A percentile compares a stretch with the other conserved stretches of the same genome.
Conservation (phyloP, 2,329 filamentous ascomycete genomes). For the Neophaeococcomyces mojaviensis region DNA sequence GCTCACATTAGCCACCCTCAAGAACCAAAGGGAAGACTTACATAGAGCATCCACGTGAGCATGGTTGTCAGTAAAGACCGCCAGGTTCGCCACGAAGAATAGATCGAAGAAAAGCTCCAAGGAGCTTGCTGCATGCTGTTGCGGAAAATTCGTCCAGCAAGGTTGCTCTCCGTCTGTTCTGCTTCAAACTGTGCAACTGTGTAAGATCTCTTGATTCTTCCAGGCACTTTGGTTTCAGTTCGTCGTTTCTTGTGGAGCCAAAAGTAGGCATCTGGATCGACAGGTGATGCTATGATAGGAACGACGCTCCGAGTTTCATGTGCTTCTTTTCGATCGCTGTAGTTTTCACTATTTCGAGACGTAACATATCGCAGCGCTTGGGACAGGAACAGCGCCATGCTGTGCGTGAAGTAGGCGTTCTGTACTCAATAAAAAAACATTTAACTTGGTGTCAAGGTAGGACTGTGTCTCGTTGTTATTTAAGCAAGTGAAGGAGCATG, state of each 20-base stretch:
- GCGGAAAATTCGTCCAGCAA: background rate
- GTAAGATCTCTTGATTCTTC: background rate
- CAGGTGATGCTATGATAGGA: background rate
- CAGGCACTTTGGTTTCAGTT: background rate
- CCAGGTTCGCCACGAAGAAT: conserved; percentile 57
- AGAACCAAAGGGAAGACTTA: conserved; percentile 6
- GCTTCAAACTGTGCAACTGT: background rate
- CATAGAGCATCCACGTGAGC: conserved; percentile 41
- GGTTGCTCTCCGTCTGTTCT: background rate
- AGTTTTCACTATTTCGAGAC: too few species aligned
- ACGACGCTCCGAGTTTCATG: too few species aligned
- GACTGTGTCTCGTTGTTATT: too few species aligned
- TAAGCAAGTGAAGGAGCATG: too few species aligned
- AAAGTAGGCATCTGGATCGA: background rate
- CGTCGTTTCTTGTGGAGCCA: background rate
- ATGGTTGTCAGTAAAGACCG: conserved; percentile 51
- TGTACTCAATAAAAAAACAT: too few species aligned
- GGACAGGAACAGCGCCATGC: too few species aligned
- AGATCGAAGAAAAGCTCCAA: conserved; percentile 22
- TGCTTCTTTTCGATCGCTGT: too few species aligned
- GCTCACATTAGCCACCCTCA: background rate
- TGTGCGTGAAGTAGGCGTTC: too few species aligned
- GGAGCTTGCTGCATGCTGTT: background rate
- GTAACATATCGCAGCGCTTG: too few species aligned
- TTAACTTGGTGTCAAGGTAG: too few species aligned